Evolutionary conservation across 306 rosid genomes (phyloP).

Genomic region (apple (Malus domestica)): DNA sequence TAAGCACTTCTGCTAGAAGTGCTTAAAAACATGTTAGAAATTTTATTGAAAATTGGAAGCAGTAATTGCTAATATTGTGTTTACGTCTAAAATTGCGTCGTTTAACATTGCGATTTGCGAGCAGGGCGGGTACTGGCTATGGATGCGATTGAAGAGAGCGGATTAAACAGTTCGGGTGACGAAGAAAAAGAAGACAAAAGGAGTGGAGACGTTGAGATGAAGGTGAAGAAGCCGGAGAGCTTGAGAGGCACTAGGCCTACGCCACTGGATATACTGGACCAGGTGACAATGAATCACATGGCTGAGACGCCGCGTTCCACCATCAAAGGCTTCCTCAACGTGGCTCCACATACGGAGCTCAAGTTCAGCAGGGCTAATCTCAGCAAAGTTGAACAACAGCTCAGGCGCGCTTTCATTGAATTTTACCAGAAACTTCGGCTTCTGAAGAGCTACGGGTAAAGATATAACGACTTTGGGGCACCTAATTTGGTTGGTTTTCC

Average conservation of each 20-base stretch:
- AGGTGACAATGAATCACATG: slow-evolving; percentile 40
- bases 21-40: no score
- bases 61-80: not conserved
- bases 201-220: not conserved
- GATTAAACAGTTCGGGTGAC: slow-evolving; percentile 12
- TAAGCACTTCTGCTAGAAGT: no score
- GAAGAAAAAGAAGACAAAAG: slow-evolving; percentile 12
- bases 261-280: slow-evolving; percentile 41
- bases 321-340: slow-evolving; percentile 40
- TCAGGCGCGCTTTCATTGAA: slow-evolving; percentile 42
- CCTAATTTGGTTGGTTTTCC: not conserved
- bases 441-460: slow-evolving; percentile 51
- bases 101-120: not conserved
- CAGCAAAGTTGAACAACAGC: slow-evolving; percentile 45
- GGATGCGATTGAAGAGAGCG: slow-evolving; percentile 43
- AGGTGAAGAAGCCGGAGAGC: slow-evolving; percentile 10
- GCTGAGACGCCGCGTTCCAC: slow-evolving; percentile 58
- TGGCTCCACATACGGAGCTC: slow-evolving; percentile 33
- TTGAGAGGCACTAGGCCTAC: slow-evolving; percentile 25
- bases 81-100: not conserved
- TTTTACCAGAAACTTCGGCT: slow-evolving; percentile 65
- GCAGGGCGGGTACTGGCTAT: slow-evolving; percentile 36
- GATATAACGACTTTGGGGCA: not conserved
- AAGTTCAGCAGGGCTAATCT: slow-evolving; percentile 43
- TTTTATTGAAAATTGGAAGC: no score